Evolutionary conservation across 2,329 filamentous ascomycete genomes (phyloP).

Genomic region (Colletotrichum coccodes): DNA sequence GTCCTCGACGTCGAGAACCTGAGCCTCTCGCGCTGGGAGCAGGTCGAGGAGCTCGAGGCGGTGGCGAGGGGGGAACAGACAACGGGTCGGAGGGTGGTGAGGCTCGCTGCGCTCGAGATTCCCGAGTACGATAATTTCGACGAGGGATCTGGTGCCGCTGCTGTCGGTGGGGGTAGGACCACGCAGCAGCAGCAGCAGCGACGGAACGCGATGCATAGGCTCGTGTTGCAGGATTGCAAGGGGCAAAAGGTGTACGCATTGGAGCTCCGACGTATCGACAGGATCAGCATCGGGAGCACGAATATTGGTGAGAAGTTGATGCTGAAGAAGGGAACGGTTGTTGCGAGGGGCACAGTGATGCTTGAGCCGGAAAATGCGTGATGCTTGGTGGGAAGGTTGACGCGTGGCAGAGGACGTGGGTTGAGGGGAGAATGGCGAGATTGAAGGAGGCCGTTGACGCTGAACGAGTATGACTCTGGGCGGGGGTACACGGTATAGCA

Average conservation of each 20-base stretch:
- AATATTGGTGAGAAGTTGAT: slow-evolving; percentile 86
- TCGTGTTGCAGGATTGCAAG: slow-evolving; percentile 83
- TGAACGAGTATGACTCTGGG: slow-evolving; percentile 32
- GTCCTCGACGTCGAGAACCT: slow-evolving; percentile 90
- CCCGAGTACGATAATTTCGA: slow-evolving; percentile 56
- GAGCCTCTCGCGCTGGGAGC: slow-evolving; percentile 81
- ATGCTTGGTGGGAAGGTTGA: slow-evolving; percentile 92
- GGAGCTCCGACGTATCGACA: slow-evolving; percentile 75
- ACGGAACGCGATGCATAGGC: slow-evolving; percentile 75
- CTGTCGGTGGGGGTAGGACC: neutral
- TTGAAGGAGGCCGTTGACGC: slow-evolving; percentile 69
- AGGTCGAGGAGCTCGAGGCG: slow-evolving; percentile 84
- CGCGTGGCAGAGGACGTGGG: slow-evolving; percentile 81
- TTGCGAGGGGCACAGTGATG: slow-evolving; percentile 82
- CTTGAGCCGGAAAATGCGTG: slow-evolving; percentile 76
- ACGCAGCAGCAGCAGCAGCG: slow-evolving; percentile 35
- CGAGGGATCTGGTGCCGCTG: slow-evolving; percentile 34
- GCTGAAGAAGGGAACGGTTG: slow-evolving; percentile 70
- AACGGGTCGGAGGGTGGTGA: slow-evolving; percentile 83
- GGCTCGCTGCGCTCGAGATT: slow-evolving; percentile 66
- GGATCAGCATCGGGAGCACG: slow-evolving; percentile 71
- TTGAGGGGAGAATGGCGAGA: slow-evolving; percentile 73
- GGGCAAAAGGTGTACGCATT: slow-evolving; percentile 77
- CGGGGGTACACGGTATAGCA: neutral
- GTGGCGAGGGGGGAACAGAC: slow-evolving; percentile 78